phyloP scores from a whole-genome alignment of 2,329 filamentous ascomycete species.

The Hymenoscyphus albidus region DNA sequence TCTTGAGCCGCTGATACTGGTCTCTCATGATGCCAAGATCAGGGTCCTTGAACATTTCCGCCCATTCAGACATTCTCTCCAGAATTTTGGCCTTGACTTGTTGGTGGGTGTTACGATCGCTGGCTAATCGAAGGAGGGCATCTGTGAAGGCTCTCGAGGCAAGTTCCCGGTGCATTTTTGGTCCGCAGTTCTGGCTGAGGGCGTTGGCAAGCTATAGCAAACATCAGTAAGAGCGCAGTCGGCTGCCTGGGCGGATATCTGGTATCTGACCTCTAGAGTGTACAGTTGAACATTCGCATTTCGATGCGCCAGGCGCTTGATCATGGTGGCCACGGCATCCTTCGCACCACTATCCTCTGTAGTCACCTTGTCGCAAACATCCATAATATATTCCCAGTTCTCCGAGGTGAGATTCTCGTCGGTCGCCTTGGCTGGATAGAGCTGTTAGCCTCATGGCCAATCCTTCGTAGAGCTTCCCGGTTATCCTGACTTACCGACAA shows the following conservation, averaged over 20 bases:
- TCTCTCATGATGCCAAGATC: slow-evolving; percentile 98
- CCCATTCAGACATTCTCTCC: slow-evolving; percentile 95
- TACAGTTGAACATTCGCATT: slow-evolving; percentile 79
- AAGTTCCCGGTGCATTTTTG: slow-evolving; percentile 65
- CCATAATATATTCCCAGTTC: slow-evolving; percentile 63
- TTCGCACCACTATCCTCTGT: slow-evolving; percentile 48
- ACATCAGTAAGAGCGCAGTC: not conserved
- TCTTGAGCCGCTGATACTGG: slow-evolving; percentile 83
- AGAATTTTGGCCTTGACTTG: slow-evolving; percentile 97
- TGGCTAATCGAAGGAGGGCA: slow-evolving; percentile 82
- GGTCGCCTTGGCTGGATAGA: slow-evolving; percentile 68
- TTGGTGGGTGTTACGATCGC: slow-evolving; percentile 91
- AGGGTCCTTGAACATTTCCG: slow-evolving; percentile 87
- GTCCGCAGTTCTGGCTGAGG: slow-evolving; percentile 67
- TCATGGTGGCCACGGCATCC: slow-evolving; percentile 67
- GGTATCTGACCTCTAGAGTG: slow-evolving; percentile 55
- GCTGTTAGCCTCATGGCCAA: slow-evolving; percentile 20
- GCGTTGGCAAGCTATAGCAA: slow-evolving; percentile 60
- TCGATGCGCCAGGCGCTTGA: slow-evolving; percentile 68
- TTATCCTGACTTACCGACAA: slow-evolving; percentile 52
- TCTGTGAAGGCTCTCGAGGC: slow-evolving; percentile 79
- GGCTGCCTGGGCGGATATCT: not conserved
- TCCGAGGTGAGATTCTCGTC: slow-evolving; percentile 85
- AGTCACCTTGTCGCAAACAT: slow-evolving; percentile 41
- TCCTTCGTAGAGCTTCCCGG: slow-evolving; percentile 5